Base-by-base conservation (phyloP, 768 basidiomycete genomes). In the Nidularia pulvinata region DNA sequence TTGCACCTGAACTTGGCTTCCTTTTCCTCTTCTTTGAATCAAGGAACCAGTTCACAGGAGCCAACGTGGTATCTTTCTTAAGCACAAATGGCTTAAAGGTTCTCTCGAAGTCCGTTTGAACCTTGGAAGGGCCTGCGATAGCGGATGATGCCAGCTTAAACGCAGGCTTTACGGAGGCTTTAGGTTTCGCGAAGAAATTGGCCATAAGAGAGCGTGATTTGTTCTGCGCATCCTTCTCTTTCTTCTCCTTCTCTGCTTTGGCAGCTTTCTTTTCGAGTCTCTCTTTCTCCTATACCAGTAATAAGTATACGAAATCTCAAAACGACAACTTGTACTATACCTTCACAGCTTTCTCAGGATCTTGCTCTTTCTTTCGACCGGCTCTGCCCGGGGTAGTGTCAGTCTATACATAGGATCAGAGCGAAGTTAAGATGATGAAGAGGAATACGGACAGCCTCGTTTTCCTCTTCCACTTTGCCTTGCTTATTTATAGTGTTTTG, bases 31-130 rank as follows among this genome's bases (percentile, higher is more conserved):
- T 68, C 54, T 65, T 70, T 36, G 69, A 58, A 33, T 59, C 68
- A 52, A 69, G 60, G 69, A 91, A 93, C 76, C 83, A 84, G 60
- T 94, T 95, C 37, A 77, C 61, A 0, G 89, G 89, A 3, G 93
- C 92, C 14, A 95, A 60, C 30, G 77, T 73, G 5, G 83, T 80
- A 55, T 84, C 90, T 62, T 89, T 93, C 74, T 89, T 92, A 55
- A 90, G 59, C 4, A 82, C 75, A 65, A 93, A 96, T 1, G 92
- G 86, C 59, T 82, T 86, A 75, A 97, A 97, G 1, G 77, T 75
- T 59, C 73, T 82, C 51, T 87, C 80, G 59, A 92, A 96, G 46
- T 94, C 89, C 13, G 81, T 81, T 32, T 76, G 73, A 2, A 67
- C 57, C 33, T 62, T 65, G 5, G 75, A 76, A 46, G 82, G 65